Percentiles rank a stretch among this genome's conserved stretches.
These are phyloP conservation scores for Boletellus ananiceps DNA, from an alignment of 768 basidiomycete genomes.

Conservation along the genomic window DNA sequence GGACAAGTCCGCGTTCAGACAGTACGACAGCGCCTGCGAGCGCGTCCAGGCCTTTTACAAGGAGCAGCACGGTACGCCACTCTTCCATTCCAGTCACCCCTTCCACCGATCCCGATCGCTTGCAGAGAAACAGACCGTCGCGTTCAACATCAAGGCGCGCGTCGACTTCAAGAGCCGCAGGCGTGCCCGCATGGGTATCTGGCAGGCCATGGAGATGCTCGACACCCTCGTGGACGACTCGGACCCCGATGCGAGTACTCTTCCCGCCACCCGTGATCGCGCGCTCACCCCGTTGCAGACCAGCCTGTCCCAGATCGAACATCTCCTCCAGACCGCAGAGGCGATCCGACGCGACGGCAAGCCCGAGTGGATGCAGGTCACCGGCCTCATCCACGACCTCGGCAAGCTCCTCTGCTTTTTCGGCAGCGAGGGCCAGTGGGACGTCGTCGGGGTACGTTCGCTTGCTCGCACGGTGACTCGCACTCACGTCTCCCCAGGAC, in stretches of 20 bases:
- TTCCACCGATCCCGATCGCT: background rate
- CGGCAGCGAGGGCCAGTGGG: constrained; percentile 89
- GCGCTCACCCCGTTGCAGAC: constrained; percentile 43
- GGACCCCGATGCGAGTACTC: constrained; percentile 67
- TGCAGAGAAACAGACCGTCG: constrained; percentile 82
- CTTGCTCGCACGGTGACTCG: background rate
- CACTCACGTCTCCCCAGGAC: constrained; percentile 37
- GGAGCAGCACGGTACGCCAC: constrained; percentile 65
- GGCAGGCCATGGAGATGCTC: constrained; percentile 85
- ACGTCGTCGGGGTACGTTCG: constrained; percentile 76
- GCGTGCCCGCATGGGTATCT: constrained; percentile 76
- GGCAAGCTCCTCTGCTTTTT: constrained; percentile 85
- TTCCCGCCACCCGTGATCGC: background rate
- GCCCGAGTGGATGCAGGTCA: constrained; percentile 91
- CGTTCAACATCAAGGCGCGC: constrained; percentile 75
- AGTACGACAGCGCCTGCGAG: constrained; percentile 73
- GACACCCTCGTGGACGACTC: constrained; percentile 87
- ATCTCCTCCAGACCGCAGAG: constrained; percentile 88
- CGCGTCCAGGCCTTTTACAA: constrained; percentile 75
- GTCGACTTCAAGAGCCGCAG: constrained; percentile 63
- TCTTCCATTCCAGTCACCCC: background rate
- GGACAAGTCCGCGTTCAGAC: constrained; percentile 65
- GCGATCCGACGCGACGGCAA: constrained; percentile 82
- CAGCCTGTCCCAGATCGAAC: constrained; percentile 79
- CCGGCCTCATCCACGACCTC: constrained; percentile 84